Base-by-base conservation (phyloP, 176 grass and related monocot species). In the Carex pumila region DNA sequence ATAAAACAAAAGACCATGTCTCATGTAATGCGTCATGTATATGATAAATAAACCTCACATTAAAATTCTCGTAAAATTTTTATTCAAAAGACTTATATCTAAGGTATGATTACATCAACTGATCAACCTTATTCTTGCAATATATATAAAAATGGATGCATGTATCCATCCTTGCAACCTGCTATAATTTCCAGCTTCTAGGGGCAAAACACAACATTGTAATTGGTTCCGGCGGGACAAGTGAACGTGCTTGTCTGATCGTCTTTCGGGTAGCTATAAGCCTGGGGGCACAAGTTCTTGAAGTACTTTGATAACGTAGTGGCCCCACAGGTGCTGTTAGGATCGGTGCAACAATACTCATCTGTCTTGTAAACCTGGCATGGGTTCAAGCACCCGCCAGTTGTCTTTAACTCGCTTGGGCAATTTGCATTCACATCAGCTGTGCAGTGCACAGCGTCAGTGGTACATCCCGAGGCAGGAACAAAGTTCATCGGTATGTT, bases 401-500 rank as follows among this genome's bases (percentile, higher is more conserved):
- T 56, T n/a, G 84, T 57, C 64, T 64, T 69, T 54, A 92, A 82
- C 79, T 56, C 17, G n/a, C 3, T 14, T 3, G 83, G 91, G 79
- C 91, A 92, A 45, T 86, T 1, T 15, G 49, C 17, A 1, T 69
- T 79, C 62, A 92, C 74, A 84, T 92, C 71, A 9, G 65, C 79
- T 3, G 71, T 11, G 88, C 91, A 92, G 29, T 12, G 71, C 3
- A 49, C 75, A n/a, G 34, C 69, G 7, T 55, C 50, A 6, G 19
- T 53, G 18, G 5, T 71, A n/a, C 81, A 81, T 3, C 60, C 69
- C 3, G 31, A 30, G 19, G 69, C 59, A 0, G 88, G 86, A 53
- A 80, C 43, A 17, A 92, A 88, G 73, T 85, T 82, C 71, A 92
- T 87, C 0, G 88, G 85, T n/a, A 90, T 82, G 59, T 92, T 92